A percentile compares a stretch with the other conserved stretches of the same genome.
These are phyloP conservation scores for Paracoccidioides brasiliensis DNA, from an alignment of 2,329 filamentous ascomycete genomes.

Conservation along the genomic window DNA sequence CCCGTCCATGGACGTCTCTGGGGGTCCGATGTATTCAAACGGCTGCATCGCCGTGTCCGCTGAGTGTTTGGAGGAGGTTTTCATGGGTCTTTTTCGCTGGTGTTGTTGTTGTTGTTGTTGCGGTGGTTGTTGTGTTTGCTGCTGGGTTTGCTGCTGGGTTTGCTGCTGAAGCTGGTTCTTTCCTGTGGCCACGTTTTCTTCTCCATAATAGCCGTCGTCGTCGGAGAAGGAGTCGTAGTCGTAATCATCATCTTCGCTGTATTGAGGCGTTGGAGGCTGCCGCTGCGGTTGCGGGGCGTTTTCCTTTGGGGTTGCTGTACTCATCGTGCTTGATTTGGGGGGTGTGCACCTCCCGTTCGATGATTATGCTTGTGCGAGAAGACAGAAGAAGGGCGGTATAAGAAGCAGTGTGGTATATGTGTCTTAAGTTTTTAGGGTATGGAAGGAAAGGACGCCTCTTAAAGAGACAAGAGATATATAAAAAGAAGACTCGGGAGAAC, in stretches of 20 bases:
- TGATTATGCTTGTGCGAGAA: not conserved
- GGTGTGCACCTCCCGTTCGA: not conserved
- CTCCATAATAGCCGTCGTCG: not conserved
- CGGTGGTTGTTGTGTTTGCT: not conserved
- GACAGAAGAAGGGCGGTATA: not conserved
- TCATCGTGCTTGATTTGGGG: not conserved
- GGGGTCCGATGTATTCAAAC: conserved; percentile 44
- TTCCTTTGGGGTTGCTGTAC: not conserved
- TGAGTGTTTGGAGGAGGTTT: conserved; percentile 23
- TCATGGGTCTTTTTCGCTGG: conserved; percentile 7
- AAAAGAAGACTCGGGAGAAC: not conserved
- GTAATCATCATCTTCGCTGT: conserved; percentile 5
- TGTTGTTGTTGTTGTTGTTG: conserved; percentile 6
- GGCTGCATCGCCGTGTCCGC: conserved; percentile 37
- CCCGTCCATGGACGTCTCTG: conserved; percentile 43
- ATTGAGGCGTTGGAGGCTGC: conserved; percentile 1
- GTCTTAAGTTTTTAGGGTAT: not conserved
- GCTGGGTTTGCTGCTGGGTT: not conserved
- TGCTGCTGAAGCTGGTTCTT: not conserved
- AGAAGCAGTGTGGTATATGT: not conserved
- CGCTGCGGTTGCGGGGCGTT: not conserved
- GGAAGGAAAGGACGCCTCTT: not conserved
- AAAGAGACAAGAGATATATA: not conserved
- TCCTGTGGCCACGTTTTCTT: conserved; percentile 7
- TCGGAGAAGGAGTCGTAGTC: conserved; percentile 4